These are phyloP conservation scores for Ogataea paradorogensis DNA, from an alignment of 805 yeast genomes.

Conservation along the genomic window DNA sequence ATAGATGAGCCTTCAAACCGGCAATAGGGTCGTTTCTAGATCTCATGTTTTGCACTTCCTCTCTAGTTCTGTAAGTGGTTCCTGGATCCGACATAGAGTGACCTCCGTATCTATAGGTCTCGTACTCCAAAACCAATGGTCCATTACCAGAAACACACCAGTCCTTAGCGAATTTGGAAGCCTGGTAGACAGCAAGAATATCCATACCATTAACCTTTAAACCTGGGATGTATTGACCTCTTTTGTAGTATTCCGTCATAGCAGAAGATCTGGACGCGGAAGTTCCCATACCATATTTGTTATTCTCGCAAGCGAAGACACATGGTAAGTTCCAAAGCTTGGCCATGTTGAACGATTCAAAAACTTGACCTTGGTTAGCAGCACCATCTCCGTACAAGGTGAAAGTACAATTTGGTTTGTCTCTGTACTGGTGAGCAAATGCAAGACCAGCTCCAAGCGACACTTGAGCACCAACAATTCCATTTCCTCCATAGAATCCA, in stretches of 20 bases:
- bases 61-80: conserved; percentile 99
- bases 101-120: conserved; percentile 99
- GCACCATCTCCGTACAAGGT: conserved; percentile 99
- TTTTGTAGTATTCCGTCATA: conserved; percentile 92
- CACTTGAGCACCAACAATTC: conserved; percentile 99
- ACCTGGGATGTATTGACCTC: conserved; percentile 99
- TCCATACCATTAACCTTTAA: conserved; percentile 99
- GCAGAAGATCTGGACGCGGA: conserved; percentile 97
- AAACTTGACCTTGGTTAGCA: conserved; percentile 98
- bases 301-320: conserved; percentile 95
- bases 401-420: conserved; percentile 75
- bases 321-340: conserved; percentile 97
- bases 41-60: conserved; percentile 99
- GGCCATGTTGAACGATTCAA: conserved; percentile 98
- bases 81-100: conserved; percentile 99
- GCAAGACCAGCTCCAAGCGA: conserved; percentile 98
- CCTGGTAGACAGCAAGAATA: conserved; percentile 90
- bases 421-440: conserved; percentile 94
- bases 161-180: conserved; percentile 94
- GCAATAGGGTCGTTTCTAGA: conserved; percentile 97
- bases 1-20: conserved; percentile 82
- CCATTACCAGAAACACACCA: conserved; percentile 94
- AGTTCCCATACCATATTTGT: conserved; percentile 99
- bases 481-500: conserved; percentile 98
- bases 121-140: conserved; percentile 93